Evolutionary conservation across 1,284 basidiomycete species (phyloP), one percentile per base, ranked within the genome.

Genomic region (Xanthoconium separans): DNA sequence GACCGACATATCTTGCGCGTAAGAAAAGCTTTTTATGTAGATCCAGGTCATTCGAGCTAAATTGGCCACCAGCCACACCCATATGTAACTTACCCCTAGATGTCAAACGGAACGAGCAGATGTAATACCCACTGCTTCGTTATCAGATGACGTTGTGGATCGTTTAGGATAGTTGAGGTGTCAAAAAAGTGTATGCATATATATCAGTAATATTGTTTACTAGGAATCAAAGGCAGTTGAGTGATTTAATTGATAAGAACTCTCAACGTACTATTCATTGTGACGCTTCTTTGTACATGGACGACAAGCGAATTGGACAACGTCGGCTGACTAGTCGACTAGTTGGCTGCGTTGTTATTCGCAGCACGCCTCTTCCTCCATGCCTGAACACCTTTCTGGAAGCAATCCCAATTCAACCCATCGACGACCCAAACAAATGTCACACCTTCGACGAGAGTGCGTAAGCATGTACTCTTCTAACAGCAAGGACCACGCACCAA

Each of bases 391-490:
- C 89, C 89, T 15, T 74, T 67, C 56, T 86, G 82, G 63, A 91
- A 89, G 1, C 74, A 70, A 22, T 74, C 68, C 40, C 77, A 73
- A 59, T 80, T 75, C 27, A 87, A 50, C 0, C 87, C 87, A 24
- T 75, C 65, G 6, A 70, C 70, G 4, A 85, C 82, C 30, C 82
- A 74, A 50, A 76, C 69, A 63, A 93, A 91, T 1, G 87, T 91
- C 3, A 93, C 87, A 0, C 87, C 87, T 89, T 59, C 16, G 46
- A 50, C 11, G 29, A 20, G 8, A 45, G 40, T 50, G 2, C 47
- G 20, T 56, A 20, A 61, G 52, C 4, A 50, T 20, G 6, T n/a
- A 24, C n/a, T 34, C 18, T 44, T 6, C 11, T 44, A 31, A 36
- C 27, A 45, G 42, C 7, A 40, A 47, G 29, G 44, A 46, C 20